Evolutionary conservation across 306 rosid genomes (phyloP), one percentile per base, ranked within the genome.

Genomic region (Arachis stenosperma): DNA sequence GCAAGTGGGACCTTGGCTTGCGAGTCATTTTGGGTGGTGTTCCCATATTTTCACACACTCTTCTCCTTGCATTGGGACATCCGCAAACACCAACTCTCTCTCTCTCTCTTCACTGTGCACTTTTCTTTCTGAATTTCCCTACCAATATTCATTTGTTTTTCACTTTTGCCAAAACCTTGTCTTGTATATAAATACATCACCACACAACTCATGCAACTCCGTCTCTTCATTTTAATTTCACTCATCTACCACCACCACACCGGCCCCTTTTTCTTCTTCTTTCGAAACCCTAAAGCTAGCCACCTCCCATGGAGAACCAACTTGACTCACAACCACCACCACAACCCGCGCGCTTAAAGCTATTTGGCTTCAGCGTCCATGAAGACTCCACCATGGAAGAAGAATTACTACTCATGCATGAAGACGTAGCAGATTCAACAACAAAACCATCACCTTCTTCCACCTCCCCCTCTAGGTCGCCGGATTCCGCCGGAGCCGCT

Each of bases 291-390:
- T 54, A 66, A 9, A 29, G 9, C 56, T 22, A 30, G 11, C 9
- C 37, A 40, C 43, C 61, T 52, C 39, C 55, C 61, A 82, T 74
- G 84, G 78, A 82, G n/a, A 72, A 68, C 57, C 84, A 86, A 14
- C 60, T 82, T 29, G 87, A 48, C 3, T 12, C 54, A 48, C 54
- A 48, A 86, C 47, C 86, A 76, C 87, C 87, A 70, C 79, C 48
- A 77, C 86, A 44, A 59, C 92, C 67, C 78, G 79, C 96, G 1
- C 83, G 86, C 62, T 67, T 94, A 58, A 91, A 94, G 69, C 93
- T 94, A 68, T 94, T 94, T 42, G 99, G 99, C 2, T 86, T 94
- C 83, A 84, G 70, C 74, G 96, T 94, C 27, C 85, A 79, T 6
- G 95, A 94, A 67, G 92, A 94, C 57, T 2, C 29, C 4, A 7